phyloP scores from a whole-genome alignment of 805 yeast genomes.

The Kluyveromyces wickerhamii region DNA sequence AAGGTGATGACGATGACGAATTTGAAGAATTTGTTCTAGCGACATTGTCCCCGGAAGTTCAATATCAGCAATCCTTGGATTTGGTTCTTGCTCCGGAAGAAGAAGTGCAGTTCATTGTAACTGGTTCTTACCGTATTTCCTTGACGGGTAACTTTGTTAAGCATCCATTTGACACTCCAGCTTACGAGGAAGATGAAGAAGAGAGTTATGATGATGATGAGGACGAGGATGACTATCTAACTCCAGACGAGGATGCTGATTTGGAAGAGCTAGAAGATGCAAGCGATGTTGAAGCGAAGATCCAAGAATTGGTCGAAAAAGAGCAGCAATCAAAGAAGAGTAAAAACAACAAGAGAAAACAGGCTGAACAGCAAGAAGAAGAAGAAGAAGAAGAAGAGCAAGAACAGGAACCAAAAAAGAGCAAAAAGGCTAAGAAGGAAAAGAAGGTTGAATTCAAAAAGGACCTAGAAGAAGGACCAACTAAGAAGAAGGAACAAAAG shows the following conservation, averaged over 20 bases:
- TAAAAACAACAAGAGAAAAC: conserved; percentile 27
- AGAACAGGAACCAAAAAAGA: conserved; percentile 26
- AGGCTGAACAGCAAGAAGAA: conserved; percentile 25
- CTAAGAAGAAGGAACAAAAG: conserved; percentile 34
- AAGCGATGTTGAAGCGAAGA: conserved; percentile 63
- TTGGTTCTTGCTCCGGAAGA: conserved; percentile 88
- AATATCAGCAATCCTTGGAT: conserved; percentile 85
- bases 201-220: conserved; percentile 41
- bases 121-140: conserved; percentile 92
- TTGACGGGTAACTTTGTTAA: conserved; percentile 92
- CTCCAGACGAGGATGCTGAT: conserved; percentile 47
- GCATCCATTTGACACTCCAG: conserved; percentile 71
- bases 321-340: conserved; percentile 31
- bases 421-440: conserved; percentile 36
- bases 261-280: conserved; percentile 59
- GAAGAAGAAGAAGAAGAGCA: conserved; percentile 29
- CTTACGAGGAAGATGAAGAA: conserved; percentile 39
- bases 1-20: conserved; percentile 60
- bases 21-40: conserved; percentile 79
- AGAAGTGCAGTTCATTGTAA: conserved; percentile 87
- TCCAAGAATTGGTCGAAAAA: conserved; percentile 62
- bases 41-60: conserved; percentile 80
- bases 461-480: conserved; percentile 92
- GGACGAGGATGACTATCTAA: conserved; percentile 32
- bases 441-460: conserved; percentile 84